Evolutionary conservation across 371 early-diverging fungal species (phyloP), one percentile per base, ranked within the genome.

Genomic region (Thermomucor indicae-seudaticae): DNA sequence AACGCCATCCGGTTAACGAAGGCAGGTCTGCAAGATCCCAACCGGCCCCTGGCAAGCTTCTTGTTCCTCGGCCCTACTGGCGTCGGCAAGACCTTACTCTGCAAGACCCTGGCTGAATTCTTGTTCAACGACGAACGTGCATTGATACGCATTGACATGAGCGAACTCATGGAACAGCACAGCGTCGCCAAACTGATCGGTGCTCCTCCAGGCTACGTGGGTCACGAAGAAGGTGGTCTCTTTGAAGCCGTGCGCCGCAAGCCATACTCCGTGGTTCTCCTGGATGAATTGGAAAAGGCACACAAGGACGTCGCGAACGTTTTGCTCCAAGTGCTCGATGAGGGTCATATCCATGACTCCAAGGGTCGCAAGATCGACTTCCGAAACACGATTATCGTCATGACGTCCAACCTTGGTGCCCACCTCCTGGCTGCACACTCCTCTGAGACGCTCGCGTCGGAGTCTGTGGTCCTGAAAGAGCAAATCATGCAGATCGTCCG

Each of bases 231-330:
- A 53, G 95, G 95, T 25, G 83, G 90, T 48, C 66, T 96, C 31
- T 94, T 95, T 35, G 95, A 96, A 58, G 87, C 91, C 3, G 85
- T 95, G 20, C 83, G 91, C 55, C 83, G 90, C 49, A 89, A 87
- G 63, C 94, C 94, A 10, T 94, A 95, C 55, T 77, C 88, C 12
- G 90, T 96, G 20, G 80, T 95, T 10, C 62, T 95, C 17, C 68
- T 96, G 29, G 97, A 96, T 66, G 97, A 96, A 70, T 75, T 96
- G 47, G 96, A 96, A 60, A 89, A 94, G 65, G 95, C 95, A 20
- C 92, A 94, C 51, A 76, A 79, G 47, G 88, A 84, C 51, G 89
- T 91, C 6, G 70, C 84, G 44, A 89, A 90, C 57, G 54, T 91
- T 22, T 71, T 91, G 23, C 70, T 91, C 27, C 92, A 91, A 61